A percentile compares a stretch with the other conserved stretches of the same genome.
Evolutionary conservation across 176 grass and related monocot species (phyloP).

Genomic region (Raddia guianensis): DNA sequence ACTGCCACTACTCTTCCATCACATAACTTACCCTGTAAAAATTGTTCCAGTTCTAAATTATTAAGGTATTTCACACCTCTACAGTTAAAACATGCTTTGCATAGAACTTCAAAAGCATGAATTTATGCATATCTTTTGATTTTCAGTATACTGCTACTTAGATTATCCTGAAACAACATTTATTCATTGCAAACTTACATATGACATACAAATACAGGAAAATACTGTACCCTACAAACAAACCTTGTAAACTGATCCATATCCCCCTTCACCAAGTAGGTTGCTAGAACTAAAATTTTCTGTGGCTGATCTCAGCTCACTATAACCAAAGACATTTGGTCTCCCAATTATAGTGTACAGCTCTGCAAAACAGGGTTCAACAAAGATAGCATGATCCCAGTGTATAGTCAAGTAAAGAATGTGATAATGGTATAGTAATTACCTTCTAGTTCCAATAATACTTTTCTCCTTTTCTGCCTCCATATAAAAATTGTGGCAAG

Average conservation of each 20-base stretch:
- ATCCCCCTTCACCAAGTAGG: constrained; percentile 85
- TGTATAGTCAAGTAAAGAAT: neutral
- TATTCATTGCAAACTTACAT: neutral
- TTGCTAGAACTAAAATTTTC: constrained; percentile 69
- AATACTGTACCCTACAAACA: neutral
- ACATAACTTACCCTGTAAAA: constrained; percentile 65
- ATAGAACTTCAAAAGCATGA: constrained; percentile 5
- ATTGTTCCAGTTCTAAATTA: neutral
- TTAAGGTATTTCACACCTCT: constrained; percentile 21
- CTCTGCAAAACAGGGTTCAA: constrained; percentile 46
- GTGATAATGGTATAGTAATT: constrained; percentile 13
- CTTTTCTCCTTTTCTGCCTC: constrained; percentile 59
- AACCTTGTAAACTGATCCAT: constrained; percentile 84
- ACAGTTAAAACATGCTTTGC: neutral
- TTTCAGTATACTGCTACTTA: neutral
- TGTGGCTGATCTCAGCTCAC: constrained; percentile 69
- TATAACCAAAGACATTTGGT: constrained; percentile 67
- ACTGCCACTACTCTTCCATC: constrained; percentile 84
- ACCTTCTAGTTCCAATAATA: constrained; percentile 55
- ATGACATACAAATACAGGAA: too few species aligned
- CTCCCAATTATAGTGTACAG: constrained; percentile 53
- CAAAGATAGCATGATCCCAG: constrained; percentile 22
- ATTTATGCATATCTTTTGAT: neutral
- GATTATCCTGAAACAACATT: neutral
- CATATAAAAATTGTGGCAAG: constrained; percentile 52